phyloP scores from a whole-genome alignment of 2,329 filamentous ascomycete genomes.

The Amauroascus verrucosus region DNA sequence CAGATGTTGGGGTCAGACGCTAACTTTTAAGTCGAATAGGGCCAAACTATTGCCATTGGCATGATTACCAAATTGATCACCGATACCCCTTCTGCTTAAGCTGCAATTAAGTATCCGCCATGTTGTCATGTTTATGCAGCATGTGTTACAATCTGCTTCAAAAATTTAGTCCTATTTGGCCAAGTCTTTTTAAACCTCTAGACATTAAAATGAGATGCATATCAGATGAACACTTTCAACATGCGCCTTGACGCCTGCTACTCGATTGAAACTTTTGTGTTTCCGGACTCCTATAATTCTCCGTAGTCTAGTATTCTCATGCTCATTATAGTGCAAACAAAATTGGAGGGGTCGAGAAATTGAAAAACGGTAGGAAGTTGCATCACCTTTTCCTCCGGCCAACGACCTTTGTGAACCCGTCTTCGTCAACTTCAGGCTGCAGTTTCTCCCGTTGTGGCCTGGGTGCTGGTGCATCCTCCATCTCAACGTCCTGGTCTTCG shows the following conservation, averaged over 20 bases:
- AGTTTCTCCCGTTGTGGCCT: slow-evolving; percentile 46
- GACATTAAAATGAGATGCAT: not conserved
- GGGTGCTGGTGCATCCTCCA: slow-evolving; percentile 55
- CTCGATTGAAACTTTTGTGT: not conserved
- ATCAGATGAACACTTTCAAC: not conserved
- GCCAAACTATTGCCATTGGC: slow-evolving; percentile 98
- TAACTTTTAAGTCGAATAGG: slow-evolving; percentile 45
- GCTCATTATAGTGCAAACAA: not conserved
- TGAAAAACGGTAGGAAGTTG: not conserved
- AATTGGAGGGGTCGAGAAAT: slow-evolving; percentile 1
- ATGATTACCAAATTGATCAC: slow-evolving; percentile 89
- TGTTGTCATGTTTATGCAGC: not conserved
- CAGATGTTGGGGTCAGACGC: slow-evolving; percentile 16
- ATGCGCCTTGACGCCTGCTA: not conserved
- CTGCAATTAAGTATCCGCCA: not conserved
- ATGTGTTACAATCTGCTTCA: not conserved
- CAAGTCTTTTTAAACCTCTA: not conserved
- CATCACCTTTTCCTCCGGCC: slow-evolving; percentile 52
- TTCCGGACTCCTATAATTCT: not conserved
- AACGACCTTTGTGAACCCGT: slow-evolving; percentile 68
- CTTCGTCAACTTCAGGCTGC: slow-evolving; percentile 65
- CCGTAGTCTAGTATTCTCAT: not conserved
- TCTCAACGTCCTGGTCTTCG: slow-evolving; percentile 49
- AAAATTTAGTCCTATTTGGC: no score
- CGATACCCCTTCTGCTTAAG: slow-evolving; percentile 22